Base-by-base conservation (phyloP, 495 filamentous ascomycete species). In the Diplogelasinospora grovesii region DNA sequence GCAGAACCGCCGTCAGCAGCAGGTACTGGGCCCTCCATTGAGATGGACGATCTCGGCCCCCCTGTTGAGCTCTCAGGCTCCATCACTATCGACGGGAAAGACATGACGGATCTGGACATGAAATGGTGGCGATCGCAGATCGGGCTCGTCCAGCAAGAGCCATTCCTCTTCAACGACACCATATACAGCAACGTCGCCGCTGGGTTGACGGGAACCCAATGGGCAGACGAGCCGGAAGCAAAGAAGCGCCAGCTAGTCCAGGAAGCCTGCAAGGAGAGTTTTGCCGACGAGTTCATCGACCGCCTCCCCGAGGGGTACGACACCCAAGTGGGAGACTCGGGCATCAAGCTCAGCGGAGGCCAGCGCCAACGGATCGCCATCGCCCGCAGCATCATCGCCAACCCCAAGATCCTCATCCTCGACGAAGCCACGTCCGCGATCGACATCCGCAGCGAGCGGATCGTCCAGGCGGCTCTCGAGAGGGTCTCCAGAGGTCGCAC, bases 401-500 rank as follows among this genome's bases (percentile, higher is more conserved):
- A 84, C 40, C 84, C 86, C 0, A 72, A 74, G 14, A 79, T 93
- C 41, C 64, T 93, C 3, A 78, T 90, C 25, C 60, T 93, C 5
- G 85, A 89, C 50, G 85, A 92, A 58, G 85, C 85, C 15, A 89
- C 84, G 1, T 75, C 64, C 22, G 66, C 73, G n/a, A 67, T 79
- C 11, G 74, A 77, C 46, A 64, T 69, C 13, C 56, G 66, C 6
- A 61, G 68, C 13, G 74, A 78, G 49, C 56, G 59, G 10, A 55
- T 75, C 10, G 72, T 78, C 5, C 72, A 75, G 49, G 59, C 61
- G 7, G 68, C 74, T 2, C 50, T 78, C 4, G 73, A 77, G 32
- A 57, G 57, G 44, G 58, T 56, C 39, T 73, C 66, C 1, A 52
- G 57, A 22, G 63, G 63, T 19, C 60, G 74, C 8, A 78, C 74